Evolutionary conservation across 2,329 filamentous ascomycete species (phyloP), one percentile per base, ranked within the genome.

Genomic region (Penicillium sp.): DNA sequence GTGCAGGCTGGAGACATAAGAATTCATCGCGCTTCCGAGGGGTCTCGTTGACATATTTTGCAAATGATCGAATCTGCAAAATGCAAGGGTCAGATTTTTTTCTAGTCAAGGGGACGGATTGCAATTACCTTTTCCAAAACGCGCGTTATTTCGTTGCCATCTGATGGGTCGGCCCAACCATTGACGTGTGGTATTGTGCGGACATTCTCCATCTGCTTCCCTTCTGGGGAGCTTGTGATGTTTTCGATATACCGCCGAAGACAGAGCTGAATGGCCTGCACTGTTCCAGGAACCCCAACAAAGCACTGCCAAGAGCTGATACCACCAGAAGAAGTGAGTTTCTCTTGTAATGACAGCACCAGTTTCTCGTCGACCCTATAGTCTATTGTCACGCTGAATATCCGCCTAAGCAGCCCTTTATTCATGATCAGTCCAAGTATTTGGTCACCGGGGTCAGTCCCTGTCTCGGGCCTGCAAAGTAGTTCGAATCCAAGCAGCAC

Each of bases 1-100:
- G 7, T 8, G 19, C 29, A 1, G 29, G 29, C 29, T 31, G 9
- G 9, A 31, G 29, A 31, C 9, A 31, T 1, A 31, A 4, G 12
- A 57, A 57, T 12, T 31, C 41, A 42, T 57, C 54, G 44, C 54
- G 48, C 35, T 25, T 42, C 10, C 29, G 48, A 2, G 42, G 49
- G 42, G 21, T 57, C 25, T 49, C 25, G 12, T 57, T 57, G 35
- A 57, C 42, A 48, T 48, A 57, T 5, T 52, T 49, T 15, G 55
- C 55, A 49, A 57, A 53, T 10, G 29, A 53, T 43, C 55, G 55
- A 57, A 57, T 57, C 55, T 57, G 48, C 45, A n/a, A 36, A 48
- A 48, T 35, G 12, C 33, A 19, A 49, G 21, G 15, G 47, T 49
- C 47, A 49, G 47, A 49, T n/a, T 25, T 13, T 29, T 29, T 39